Conservation (phyloP, 2,329 filamentous ascomycete genomes). For the Diplodia seriata region DNA sequence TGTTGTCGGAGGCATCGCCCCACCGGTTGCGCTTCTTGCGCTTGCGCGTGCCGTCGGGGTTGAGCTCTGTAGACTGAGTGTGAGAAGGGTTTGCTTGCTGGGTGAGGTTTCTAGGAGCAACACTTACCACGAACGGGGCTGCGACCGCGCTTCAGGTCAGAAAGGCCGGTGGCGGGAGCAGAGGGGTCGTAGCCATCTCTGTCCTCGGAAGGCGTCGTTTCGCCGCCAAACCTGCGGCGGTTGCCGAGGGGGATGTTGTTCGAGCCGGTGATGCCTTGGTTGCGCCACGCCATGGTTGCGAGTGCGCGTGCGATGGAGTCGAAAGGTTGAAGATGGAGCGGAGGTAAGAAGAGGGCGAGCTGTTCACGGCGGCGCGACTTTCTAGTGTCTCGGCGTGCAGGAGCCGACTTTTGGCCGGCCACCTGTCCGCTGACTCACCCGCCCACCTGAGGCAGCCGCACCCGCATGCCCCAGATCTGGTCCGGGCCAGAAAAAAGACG, state of each 20-base stretch:
- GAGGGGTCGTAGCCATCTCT: constrained; percentile 54
- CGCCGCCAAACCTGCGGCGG: constrained; percentile 73
- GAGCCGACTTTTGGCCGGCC: constrained; percentile 11
- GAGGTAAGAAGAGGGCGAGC: constrained; percentile 9
- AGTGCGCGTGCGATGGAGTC: constrained; percentile 15
- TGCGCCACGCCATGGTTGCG: constrained; percentile 67
- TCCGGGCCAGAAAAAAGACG: background rate
- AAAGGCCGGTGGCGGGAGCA: constrained; percentile 53
- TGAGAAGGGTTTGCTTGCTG: background rate
- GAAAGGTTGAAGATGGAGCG: background rate
- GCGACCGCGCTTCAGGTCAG: constrained; percentile 81
- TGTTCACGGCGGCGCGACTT: constrained; percentile 6
- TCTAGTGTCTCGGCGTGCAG: constrained; percentile 10
- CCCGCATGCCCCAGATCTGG: background rate
- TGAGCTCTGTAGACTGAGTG: constrained; percentile 41
- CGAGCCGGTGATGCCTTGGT: constrained; percentile 89
- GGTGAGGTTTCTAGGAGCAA: background rate
- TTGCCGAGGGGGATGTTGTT: constrained; percentile 97
- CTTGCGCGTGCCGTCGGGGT: constrained; percentile 77
- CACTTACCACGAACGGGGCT: constrained; percentile 73
- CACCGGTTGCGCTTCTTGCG: constrained; percentile 99
- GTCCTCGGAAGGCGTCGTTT: constrained; percentile 41
- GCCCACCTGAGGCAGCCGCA: background rate
- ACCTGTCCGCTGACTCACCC: background rate
- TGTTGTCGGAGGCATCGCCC: constrained; percentile 97